phyloP scores from a whole-genome alignment of 495 filamentous ascomycete species.

The Lindgomyces ingoldianus region DNA sequence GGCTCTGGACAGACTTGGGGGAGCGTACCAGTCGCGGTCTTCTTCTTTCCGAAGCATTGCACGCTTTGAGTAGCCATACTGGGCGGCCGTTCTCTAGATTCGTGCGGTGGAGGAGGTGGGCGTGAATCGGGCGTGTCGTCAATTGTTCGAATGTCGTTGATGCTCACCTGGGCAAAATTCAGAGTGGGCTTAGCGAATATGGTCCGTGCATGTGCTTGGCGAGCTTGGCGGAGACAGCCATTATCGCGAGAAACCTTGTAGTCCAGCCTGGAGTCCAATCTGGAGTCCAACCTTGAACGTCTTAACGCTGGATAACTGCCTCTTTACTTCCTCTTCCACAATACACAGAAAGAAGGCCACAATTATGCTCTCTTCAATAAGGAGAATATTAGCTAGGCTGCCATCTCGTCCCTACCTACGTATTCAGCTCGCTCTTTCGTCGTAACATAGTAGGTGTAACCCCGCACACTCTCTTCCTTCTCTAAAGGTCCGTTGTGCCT shows the following conservation, averaged over 20 bases:
- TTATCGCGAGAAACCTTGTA: no score
- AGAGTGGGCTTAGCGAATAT: conserved; percentile 14
- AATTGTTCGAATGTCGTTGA: conserved; percentile 5
- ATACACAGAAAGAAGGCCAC: no score
- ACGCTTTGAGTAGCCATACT: conserved; percentile 56
- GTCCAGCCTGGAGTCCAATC: no score
- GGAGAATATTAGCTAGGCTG: no score
- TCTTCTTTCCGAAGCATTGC: conserved; percentile 83
- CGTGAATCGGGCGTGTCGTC: conserved; percentile 22
- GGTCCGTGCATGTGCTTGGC: conserved; percentile 28
- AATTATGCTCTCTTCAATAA: no score
- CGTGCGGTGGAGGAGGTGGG: conserved; percentile 25
- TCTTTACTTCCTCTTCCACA: no score
- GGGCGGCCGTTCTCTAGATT: conserved; percentile 21
- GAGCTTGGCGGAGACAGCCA: no score
- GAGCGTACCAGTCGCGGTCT: conserved; percentile 45
- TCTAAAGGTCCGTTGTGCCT: neutral
- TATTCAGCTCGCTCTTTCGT: no score
- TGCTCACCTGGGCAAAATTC: conserved; percentile 3
- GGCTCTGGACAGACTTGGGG: neutral
- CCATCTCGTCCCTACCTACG: no score
- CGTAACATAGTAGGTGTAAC: neutral
- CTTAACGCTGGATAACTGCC: no score
- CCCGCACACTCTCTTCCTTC: neutral
- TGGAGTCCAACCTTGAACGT: no score